Conservation (phyloP, 176 grass and related monocot species). For the Cenchrus fungigraminus region DNA sequence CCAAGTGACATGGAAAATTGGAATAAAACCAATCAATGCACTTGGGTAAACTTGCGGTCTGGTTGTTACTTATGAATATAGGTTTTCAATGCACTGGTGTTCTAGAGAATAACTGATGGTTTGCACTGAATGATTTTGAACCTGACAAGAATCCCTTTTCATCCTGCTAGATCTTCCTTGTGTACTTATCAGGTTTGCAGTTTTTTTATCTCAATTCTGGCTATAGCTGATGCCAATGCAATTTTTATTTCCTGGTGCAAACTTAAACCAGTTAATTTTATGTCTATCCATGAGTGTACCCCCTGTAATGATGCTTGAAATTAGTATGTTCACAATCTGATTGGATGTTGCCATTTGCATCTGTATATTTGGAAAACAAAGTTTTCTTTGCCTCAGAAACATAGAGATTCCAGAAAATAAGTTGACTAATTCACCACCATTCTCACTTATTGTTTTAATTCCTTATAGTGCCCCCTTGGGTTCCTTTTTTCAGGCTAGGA, state of each 20-base stretch:
- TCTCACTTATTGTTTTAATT: constrained; percentile 3
- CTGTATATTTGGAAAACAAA: background rate
- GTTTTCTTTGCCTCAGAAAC: background rate
- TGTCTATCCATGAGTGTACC: background rate
- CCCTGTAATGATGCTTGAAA: background rate
- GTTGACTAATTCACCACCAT: background rate
- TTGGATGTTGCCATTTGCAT: background rate
- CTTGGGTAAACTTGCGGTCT: no score
- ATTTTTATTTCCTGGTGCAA: background rate
- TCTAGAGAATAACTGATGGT: no score
- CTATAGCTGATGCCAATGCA: background rate
- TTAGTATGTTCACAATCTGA: background rate
- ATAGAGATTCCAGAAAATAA: background rate
- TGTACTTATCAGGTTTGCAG: background rate
- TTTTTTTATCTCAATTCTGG: background rate
- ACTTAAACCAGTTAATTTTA: background rate
- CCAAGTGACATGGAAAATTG: no score
- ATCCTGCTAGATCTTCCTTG: background rate
- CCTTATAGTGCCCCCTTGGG: constrained; percentile 2
- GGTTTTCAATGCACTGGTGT: no score
- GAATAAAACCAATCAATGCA: no score
- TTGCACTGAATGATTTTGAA: no score
- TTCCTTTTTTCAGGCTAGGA: constrained; percentile 79
- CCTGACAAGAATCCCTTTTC: no score
- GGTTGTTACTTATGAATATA: no score